Evolutionary conservation across 129 eudicot species (phyloP).

Genomic region (Daucus carota): DH1_v3.0 NC_030387.2:37812001-37812500

Average conservation of each 20-base stretch:
- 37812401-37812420: conserved; percentile 62
- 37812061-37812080: too few relatives aligned
- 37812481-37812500: neutral
- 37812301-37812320: neutral
- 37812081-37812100: too few relatives aligned
- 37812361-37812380: conserved; percentile 69
- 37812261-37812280: conserved; percentile 1
- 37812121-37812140: too few relatives aligned
- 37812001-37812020: too few relatives aligned
- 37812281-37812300: conserved; percentile 1
- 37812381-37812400: conserved; percentile 78
- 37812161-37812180: too few relatives aligned
- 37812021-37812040: too few relatives aligned
- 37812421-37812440: conserved; percentile 58
- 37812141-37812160: too few relatives aligned
- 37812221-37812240: neutral
- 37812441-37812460: neutral
- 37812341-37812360: conserved; percentile 54
- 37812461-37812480: conserved; percentile 1
- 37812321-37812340: neutral
- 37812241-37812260: neutral
- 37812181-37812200: neutral
- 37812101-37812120: too few relatives aligned
- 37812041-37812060: too few relatives aligned
- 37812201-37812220: neutral